Conservation (phyloP, 352 stramenopile species). For the Plasmopara muralis region DNA sequence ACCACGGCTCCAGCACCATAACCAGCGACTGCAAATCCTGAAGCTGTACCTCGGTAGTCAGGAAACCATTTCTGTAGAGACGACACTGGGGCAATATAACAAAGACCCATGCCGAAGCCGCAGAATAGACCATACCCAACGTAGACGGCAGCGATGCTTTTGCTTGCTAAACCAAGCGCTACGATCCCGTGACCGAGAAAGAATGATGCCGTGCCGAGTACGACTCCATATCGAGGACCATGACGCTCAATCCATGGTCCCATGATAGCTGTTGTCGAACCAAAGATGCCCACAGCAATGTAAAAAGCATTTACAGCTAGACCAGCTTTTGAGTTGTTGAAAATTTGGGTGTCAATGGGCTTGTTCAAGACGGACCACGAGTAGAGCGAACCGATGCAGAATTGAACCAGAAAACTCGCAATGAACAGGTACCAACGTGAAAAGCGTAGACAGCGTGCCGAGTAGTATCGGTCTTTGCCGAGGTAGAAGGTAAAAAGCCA, state of each 20-base stretch:
- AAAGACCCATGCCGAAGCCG: slow-evolving; percentile 61
- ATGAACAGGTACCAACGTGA: slow-evolving; percentile 63
- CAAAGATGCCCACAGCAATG: slow-evolving; percentile 55
- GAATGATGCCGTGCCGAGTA: slow-evolving; percentile 46
- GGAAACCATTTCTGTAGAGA: slow-evolving; percentile 72
- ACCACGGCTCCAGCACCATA: slow-evolving; percentile 57
- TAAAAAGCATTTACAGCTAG: slow-evolving; percentile 66
- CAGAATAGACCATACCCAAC: slow-evolving; percentile 60
- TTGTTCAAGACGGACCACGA: slow-evolving; percentile 72
- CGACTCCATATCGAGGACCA: slow-evolving; percentile 41
- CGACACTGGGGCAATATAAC: slow-evolving; percentile 68
- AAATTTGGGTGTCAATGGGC: slow-evolving; percentile 48
- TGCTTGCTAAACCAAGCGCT: slow-evolving; percentile 38
- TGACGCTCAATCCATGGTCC: slow-evolving; percentile 67
- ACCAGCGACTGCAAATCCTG: slow-evolving; percentile 55
- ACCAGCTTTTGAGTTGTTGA: slow-evolving; percentile 31
- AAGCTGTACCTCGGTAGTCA: slow-evolving; percentile 56
- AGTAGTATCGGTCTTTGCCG: slow-evolving; percentile 51
- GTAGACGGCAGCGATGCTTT: slow-evolving; percentile 41
- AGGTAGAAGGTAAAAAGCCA: slow-evolving; percentile 54
- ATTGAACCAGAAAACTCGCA: slow-evolving; percentile 57
- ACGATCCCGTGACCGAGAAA: slow-evolving; percentile 38
- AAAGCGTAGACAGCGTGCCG: slow-evolving; percentile 30
- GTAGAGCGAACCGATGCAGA: slow-evolving; percentile 67
- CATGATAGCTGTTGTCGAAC: slow-evolving; percentile 56